Base-by-base conservation (phyloP, 2,329 filamentous ascomycete genomes). In the Verticillium longisporum region DNA sequence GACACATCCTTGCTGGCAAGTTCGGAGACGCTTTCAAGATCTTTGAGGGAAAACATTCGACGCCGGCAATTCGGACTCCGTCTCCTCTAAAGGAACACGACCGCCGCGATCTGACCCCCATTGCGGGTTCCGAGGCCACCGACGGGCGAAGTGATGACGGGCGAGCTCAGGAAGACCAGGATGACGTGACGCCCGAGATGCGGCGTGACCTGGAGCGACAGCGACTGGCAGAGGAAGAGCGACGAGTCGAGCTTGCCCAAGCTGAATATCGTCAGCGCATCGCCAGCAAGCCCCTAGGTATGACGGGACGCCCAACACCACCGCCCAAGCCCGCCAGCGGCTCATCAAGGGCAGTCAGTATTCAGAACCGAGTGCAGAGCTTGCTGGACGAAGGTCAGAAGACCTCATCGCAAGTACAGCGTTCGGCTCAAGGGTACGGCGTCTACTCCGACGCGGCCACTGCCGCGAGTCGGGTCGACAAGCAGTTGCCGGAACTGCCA, bases 1-100 rank as follows among this genome's bases (percentile, higher is more conserved):
- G 94, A 74, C 91, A 86, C 61, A 86, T 96, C 41, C 80, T 97
- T n/a, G 88, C 88, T 5, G 91, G 92, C 31, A 92, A 89, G 67
- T 97, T 98, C 72, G 92, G 93, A 0, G 93, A 97, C 68, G 93
- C 94, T 3, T 97, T 98, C 77, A 92, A 94, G 70, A 85, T 90
- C 6, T 98, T 98, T 67, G 95, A 99, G 73, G 81, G 79, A 26
- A 83, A 79, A 62, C 74, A 73, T 62, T 69, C 68, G 65, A 64
- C 66, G 11, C 68, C 68, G 15, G 71, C 67, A n/a, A 69, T 67
- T 6, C 75, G 79, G 38, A 78, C 79, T 14, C 77, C 80, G 1
- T 83, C 82, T 5, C 82, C 80, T 4, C 73, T 78, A 33, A 81
- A 80, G 67, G 79, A 79, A 59, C 68, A 74, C 33, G 81, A 75